Evolutionary conservation across 2,329 filamentous ascomycete genomes (phyloP).

Genomic region (Stagonosporopsis tanaceti): DNA sequence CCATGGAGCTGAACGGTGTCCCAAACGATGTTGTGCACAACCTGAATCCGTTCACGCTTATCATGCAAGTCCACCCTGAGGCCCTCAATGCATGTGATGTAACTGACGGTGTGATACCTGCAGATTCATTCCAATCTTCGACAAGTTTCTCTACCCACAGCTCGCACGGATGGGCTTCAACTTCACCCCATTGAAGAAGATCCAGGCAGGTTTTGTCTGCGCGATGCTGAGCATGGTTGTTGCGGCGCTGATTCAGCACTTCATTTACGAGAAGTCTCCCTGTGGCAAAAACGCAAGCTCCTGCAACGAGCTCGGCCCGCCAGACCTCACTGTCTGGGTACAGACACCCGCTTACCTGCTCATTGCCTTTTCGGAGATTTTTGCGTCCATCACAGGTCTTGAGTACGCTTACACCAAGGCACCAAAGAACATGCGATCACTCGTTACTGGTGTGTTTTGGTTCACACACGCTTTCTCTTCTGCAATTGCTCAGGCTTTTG

Average conservation of each 20-base stretch:
- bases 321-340: slow-evolving; percentile 60
- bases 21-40: slow-evolving; percentile 82
- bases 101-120: neutral
- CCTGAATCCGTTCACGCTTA: slow-evolving; percentile 76
- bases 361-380: slow-evolving; percentile 66
- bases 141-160: slow-evolving; percentile 69
- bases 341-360: slow-evolving; percentile 61
- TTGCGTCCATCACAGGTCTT: slow-evolving; percentile 70
- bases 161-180: slow-evolving; percentile 69
- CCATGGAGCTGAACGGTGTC: slow-evolving; percentile 64
- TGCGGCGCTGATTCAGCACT: slow-evolving; percentile 63
- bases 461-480: slow-evolving; percentile 44
- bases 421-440: slow-evolving; percentile 65
- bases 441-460: slow-evolving; percentile 42
- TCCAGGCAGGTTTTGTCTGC: slow-evolving; percentile 72
- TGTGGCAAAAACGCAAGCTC: slow-evolving; percentile 51
- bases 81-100: neutral
- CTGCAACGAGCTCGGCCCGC: slow-evolving; percentile 43
- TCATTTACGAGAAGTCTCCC: slow-evolving; percentile 59
- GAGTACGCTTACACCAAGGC: slow-evolving; percentile 78
- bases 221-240: slow-evolving; percentile 69
- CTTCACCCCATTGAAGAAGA: slow-evolving; percentile 78
- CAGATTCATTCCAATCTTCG: slow-evolving; percentile 68
- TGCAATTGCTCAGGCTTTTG: slow-evolving; percentile 32
- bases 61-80: slow-evolving; percentile 58